Base-by-base conservation (phyloP, 2,329 filamentous ascomycete genomes). In the Alternaria sp. region DNA sequence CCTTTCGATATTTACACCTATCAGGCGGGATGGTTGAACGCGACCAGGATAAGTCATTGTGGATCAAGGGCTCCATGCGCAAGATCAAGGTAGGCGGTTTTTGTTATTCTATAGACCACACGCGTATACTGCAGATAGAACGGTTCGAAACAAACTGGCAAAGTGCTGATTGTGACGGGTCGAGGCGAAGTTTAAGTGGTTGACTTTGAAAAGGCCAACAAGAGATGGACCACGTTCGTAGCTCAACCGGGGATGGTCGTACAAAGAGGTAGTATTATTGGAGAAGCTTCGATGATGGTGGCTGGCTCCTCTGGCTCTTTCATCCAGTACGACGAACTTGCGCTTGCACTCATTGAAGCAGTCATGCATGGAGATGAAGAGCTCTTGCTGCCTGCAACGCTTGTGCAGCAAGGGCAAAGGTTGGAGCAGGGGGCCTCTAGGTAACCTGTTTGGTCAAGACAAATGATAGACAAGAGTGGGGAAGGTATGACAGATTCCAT, bases 241-340 rank as follows among this genome's bases (percentile, higher is more conserved):
- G 61, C 64, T 29, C 56, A 62, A 17, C 62, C 56, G 28, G 58
- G 60, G n/a, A 58, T 59, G 41, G 51, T 65, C 7, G 52, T 63
- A 11, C 51, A 62, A 44, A 34, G 53, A 23, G 56, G 55, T 8
- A 61, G 40, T n/a, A 45, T 53, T 23, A 29, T 49, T 39, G 62
- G 62, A 23, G 56, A 61, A 31, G 41, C 52, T 17, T 58, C 52
- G 2, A 61, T 55, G 28, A 45, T 61, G 54, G 31, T 70, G 23
- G 40, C 60, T 24, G 59, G 56, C 39, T 50, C 58, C 14, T 65
- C 59, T 11, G 62, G 61, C 14, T 62, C 56, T 42, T 57, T 60
- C 23, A 65, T 69, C 34, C 56, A 46, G 49, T 62, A 66, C 50
- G 66, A 68, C 52, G 59, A 68, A 51, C 58, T 68, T 34, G 58